These are phyloP conservation scores for Moricandia arvensis DNA, from an alignment of 345 rosid genomes.

Conservation along the genomic window DNA sequence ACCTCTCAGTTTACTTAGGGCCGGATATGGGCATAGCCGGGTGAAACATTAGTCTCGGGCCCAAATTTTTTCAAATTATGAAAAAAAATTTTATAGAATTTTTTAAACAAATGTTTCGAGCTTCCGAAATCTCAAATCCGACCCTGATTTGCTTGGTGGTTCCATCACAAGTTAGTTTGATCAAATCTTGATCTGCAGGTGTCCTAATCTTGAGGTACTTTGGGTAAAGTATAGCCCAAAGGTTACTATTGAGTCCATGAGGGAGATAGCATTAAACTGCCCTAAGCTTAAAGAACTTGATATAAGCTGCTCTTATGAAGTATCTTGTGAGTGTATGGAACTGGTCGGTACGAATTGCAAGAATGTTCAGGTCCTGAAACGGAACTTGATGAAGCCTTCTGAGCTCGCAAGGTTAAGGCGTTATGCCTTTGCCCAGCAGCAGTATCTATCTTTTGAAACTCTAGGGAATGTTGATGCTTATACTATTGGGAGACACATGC, in stretches of 20 bases:
- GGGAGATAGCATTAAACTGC: constrained; percentile 51
- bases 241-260: constrained; percentile 48
- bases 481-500: constrained; percentile 36
- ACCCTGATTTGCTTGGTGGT: not conserved
- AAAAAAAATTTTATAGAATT: no score
- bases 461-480: constrained; percentile 55
- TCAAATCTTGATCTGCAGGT: constrained; percentile 27
- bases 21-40: no score
- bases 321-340: constrained; percentile 36
- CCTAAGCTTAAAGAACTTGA: constrained; percentile 31
- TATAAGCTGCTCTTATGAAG: constrained; percentile 64
- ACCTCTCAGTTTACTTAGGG: no score
- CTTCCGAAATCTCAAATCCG: no score
- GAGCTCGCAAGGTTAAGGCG: constrained; percentile 39
- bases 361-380: constrained; percentile 19
- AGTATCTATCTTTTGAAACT: constrained; percentile 41
- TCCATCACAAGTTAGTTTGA: not conserved
- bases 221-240: constrained; percentile 57
- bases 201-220: constrained; percentile 58
- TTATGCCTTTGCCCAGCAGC: constrained; percentile 29
- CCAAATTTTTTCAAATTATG: no score
- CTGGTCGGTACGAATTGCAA: constrained; percentile 40
- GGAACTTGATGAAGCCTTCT: constrained; percentile 55
- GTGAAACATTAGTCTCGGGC: no score
- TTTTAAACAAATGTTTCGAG: no score